Evolutionary conservation across 306 rosid genomes (phyloP), one percentile per base, ranked within the genome.

Genomic region (Calophaca sinica): DNA sequence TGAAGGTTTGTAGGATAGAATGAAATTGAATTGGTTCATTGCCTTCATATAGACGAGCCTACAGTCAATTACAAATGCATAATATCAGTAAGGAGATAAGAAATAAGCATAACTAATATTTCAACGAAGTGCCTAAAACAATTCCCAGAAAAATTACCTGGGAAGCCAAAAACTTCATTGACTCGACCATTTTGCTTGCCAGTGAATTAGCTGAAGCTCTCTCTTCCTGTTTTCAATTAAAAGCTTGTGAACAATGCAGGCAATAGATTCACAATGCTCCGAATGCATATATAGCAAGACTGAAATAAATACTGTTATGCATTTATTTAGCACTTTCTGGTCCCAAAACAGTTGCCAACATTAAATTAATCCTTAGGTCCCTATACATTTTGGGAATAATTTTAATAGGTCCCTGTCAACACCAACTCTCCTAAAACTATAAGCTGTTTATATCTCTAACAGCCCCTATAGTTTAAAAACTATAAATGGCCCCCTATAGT

Each of bases 41-140:
- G 58, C 98, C 99, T 85, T 96, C 97, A 64, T 90, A 88, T 42
- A 96, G 73, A 55, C 98, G 94, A 74, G 92, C 97, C 99, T 96
- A 69, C 74, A 81, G 69, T 61, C 77, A 79, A 55, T 42, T 64
- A 75, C 9, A 49, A 45, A 71, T 4, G 36, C 62, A 84, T 62
- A 82, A 60, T 44, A 62, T 82, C 69, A 91, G 86, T 75, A 73
- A 52, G 76, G 62, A 48, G 36, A 39, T 33, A n/a, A 35, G 81
- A 66, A 74, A 45, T 44, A 52, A 46, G 52, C 33, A 62, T 8
- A 70, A 45, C 33, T 46, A 70, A 70, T 57, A 51, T 44, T 57
- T 60, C 63, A 53, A 53, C 28, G 55, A 68, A 75, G 65, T 73
- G 58, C 79, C 53, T 70, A 32, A 55, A 38, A 75, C 11, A 33